Base-by-base conservation (phyloP, 2,329 filamentous ascomycete species). In the Cryphonectria carpinicola region DNA sequence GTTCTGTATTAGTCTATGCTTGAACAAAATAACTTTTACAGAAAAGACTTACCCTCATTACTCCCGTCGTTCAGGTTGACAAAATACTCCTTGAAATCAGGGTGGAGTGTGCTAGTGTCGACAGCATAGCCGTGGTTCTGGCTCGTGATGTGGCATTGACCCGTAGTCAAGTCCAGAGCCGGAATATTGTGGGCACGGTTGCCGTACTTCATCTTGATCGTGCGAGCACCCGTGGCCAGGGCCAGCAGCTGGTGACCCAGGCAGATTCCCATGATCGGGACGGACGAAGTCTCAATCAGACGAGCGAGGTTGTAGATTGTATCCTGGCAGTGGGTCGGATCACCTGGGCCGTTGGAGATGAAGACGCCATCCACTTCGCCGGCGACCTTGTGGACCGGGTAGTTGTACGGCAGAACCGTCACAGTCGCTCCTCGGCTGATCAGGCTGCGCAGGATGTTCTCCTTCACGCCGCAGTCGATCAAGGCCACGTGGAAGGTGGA, bases 111-210 rank as follows among this genome's bases (percentile, higher is more conserved):
- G 71, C 88, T 87, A 7, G 93, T 89, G 79, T 98, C 95, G 71
- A 99, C 93, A 60, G 95, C 96, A 78, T 98, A 99, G 73, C 96
- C 96, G 84, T 98, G 96, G 85, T 98, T 98, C 87, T 99, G 96
- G 81, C 92, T 95, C 71, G 95, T 98, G 82, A 98, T 98, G 86
- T 98, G 95, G 89, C 96, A 98, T 82, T 95, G 94, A 70, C 96
- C 95, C 52, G 95, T 98, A 72, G 93, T 97, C 81, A 98, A 86
- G 80, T 98, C 95, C 71, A 98, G 86, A 72, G 95, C 94, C 11
- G 96, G 96, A 77, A 98, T 98, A 87, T 99, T 99, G 87, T 98
- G 96, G 25, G 95, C 96, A 76, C 96, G 93, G 88, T 99, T 99
- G 79, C 96, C 96, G 82, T 98, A 99, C 89, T 98, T 98, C 83